A percentile compares a stretch with the other conserved stretches of the same genome.
phyloP scores from a whole-genome alignment of 2,329 filamentous ascomycete species.

The Fusarium phyllophilum region DNA sequence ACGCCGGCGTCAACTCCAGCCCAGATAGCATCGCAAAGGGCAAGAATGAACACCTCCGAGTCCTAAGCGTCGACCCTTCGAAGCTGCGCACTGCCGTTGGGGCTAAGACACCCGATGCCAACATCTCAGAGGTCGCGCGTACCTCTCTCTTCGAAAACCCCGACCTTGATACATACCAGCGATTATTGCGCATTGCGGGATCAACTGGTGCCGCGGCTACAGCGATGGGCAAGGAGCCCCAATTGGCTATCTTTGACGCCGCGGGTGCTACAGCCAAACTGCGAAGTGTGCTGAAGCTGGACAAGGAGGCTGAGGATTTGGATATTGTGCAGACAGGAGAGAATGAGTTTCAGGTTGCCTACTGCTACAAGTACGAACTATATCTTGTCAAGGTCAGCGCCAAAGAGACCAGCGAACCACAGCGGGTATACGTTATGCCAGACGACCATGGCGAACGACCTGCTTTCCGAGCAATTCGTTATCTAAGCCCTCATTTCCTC shows the following conservation, averaged over 20 bases:
- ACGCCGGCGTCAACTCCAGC: conserved; percentile 88
- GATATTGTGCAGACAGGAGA: conserved; percentile 72
- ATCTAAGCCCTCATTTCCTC: conserved; percentile 66
- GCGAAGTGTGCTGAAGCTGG: conserved; percentile 61
- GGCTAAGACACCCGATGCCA: conserved; percentile 45
- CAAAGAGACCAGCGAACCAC: conserved; percentile 59
- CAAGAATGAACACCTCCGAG: conserved; percentile 85
- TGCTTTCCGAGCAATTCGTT: conserved; percentile 67
- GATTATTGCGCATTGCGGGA: conserved; percentile 66
- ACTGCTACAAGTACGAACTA: conserved; percentile 81
- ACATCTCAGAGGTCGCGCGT: conserved; percentile 64
- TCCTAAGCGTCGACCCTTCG: conserved; percentile 69
- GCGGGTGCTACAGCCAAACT: conserved; percentile 59
- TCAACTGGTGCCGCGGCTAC: conserved; percentile 83
- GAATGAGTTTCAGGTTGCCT: conserved; percentile 76
- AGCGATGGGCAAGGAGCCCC: conserved; percentile 77
- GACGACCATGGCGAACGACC: conserved; percentile 59
- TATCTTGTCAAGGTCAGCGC: conserved; percentile 69
- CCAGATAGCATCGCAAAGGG: conserved; percentile 76
- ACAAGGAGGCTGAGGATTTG: conserved; percentile 72
- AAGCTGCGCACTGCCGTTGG: conserved; percentile 48
- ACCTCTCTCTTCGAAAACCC: conserved; percentile 62
- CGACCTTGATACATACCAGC: conserved; percentile 67
- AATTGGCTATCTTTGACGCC: conserved; percentile 82
- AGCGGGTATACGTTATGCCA: conserved; percentile 66